Evolutionary conservation across 495 filamentous ascomycete species (phyloP).

Genomic region (Hypoxylon fuscum): DNA sequence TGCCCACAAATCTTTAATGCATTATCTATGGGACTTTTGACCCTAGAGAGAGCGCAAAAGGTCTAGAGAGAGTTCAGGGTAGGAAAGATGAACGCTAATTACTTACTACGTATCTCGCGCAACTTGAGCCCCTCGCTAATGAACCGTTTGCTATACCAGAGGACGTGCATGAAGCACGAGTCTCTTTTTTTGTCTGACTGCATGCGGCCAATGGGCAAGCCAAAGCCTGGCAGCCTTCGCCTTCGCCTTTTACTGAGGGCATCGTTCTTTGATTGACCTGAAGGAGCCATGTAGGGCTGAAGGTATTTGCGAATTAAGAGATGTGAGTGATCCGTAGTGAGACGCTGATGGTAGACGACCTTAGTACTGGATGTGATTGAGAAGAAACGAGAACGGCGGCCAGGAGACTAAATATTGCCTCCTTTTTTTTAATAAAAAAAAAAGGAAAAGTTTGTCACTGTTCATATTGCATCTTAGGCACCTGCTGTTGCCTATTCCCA

Average conservation of each 20-base stretch:
- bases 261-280: not conserved
- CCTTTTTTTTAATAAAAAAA: too few relatives aligned
- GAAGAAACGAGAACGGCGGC: too few relatives aligned
- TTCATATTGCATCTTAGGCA: too few relatives aligned
- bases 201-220: slow-evolving; percentile 10
- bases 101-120: slow-evolving; percentile 53
- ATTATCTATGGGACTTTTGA: too few relatives aligned
- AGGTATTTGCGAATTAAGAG: not conserved
- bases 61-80: not conserved
- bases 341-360: too few relatives aligned
- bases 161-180: slow-evolving; percentile 10
- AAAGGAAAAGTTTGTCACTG: too few relatives aligned
- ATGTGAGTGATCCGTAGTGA: too few relatives aligned
- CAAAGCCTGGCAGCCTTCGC: slow-evolving; percentile 32
- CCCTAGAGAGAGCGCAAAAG: not conserved
- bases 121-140: slow-evolving; percentile 31
- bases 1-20: too few relatives aligned
- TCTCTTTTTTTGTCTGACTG: not conserved
- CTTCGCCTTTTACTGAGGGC: not conserved
- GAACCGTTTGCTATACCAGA: slow-evolving; percentile 1
- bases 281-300: not conserved
- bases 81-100: not conserved
- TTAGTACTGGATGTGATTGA: too few relatives aligned
- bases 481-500: too few relatives aligned
- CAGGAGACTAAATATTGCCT: too few relatives aligned